Evolutionary conservation across 2,329 filamentous ascomycete species (phyloP), one percentile per base, ranked within the genome.

Genomic region (Hypomyces perniciosus): DNA sequence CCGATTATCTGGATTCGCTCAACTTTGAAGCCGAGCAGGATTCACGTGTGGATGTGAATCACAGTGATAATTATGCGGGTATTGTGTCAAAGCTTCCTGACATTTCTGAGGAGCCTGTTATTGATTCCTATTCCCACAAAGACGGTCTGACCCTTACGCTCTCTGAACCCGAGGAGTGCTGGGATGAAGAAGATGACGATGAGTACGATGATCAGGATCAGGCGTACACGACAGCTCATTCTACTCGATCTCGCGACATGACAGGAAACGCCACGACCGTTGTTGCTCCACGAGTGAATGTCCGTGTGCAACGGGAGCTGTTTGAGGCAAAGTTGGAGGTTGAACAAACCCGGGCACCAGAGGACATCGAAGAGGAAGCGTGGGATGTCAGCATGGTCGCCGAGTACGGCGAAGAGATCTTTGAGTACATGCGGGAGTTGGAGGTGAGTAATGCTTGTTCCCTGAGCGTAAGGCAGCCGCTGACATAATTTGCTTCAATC

Each of bases 301-400:
- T 80, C 54, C 85, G 84, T 59, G 78, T 84, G 34, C 77, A 83
- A 62, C 80, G 81, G 35, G 90, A 97, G 70, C 75, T 97, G 38
- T 83, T 86, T 10, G 68, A 74, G 13, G 79, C 80, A 3, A 84
- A 79, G 61, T 64, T 76, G 6, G 77, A 84, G 54, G 88, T 95
- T 10, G 81, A 89, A 58, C 80, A 85, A 52, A 83, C 79, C 29
- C 78, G 81, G 28, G 83, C 82, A 1, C 67, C 73, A 4, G 88
- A 93, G 52, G 90, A 96, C 52, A 75, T 90, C 41, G 88, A 95
- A 55, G 92, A 96, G 57, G 92, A 97, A 65, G 76, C 80, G 47
- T 95, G 87, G 83, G 93, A 97, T 65, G 90, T 92, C 33, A 96
- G 88, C 65, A 97, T 99, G 93, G 93, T 97, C 46, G 88, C 91